These are phyloP conservation scores for Nicotiana undulata DNA, from an alignment of 257 asterid genomes.

Conservation along the genomic window DNA sequence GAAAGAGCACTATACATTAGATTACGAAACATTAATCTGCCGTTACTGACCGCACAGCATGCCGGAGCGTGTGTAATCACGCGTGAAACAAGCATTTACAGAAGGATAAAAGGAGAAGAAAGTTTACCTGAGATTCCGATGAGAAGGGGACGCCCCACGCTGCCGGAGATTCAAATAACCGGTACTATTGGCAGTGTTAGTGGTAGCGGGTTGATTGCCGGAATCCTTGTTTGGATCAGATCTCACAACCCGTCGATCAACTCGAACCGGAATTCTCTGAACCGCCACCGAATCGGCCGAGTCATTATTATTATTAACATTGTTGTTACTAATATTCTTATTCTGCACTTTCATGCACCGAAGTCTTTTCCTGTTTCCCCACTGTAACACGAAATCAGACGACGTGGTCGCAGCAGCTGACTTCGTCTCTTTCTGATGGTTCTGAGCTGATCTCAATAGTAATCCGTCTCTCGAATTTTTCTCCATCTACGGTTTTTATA, in stretches of 20 bases:
- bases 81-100: neutral
- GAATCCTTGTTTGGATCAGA: constrained; percentile 48
- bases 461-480: constrained; percentile 45
- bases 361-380: constrained; percentile 80
- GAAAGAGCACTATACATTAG: neutral
- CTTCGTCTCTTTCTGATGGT: constrained; percentile 21
- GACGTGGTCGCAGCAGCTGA: constrained; percentile 40
- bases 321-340: constrained; percentile 31
- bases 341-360: constrained; percentile 71
- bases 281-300: constrained; percentile 36
- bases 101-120: neutral
- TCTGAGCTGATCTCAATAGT: constrained; percentile 32
- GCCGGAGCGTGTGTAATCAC: neutral
- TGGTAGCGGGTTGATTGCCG: constrained; percentile 20
- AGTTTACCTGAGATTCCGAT: constrained; percentile 44
- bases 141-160: constrained; percentile 64
- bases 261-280: constrained; percentile 35
- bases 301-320: constrained; percentile 9
- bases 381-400: constrained; percentile 68
- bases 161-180: constrained; percentile 72
- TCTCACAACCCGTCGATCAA: constrained; percentile 54
- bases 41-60: neutral
- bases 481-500: constrained; percentile 44
- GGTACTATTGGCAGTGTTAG: constrained; percentile 20
- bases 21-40: neutral